Base-by-base conservation (phyloP, 208 protist species). In the Leishmania gerbilli region DNA sequence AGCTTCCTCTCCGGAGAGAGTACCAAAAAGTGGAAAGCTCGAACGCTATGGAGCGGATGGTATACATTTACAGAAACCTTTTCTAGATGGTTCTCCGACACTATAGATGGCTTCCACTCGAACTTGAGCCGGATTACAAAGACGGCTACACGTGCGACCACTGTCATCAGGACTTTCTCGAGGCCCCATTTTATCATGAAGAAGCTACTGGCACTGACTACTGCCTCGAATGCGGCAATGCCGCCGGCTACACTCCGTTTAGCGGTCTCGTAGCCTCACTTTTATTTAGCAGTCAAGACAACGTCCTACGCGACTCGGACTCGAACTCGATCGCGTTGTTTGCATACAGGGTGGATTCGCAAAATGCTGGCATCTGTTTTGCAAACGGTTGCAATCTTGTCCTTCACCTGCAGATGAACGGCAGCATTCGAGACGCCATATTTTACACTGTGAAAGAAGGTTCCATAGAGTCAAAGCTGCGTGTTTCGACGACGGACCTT, bases 61-160 rank as follows among this genome's bases (percentile, higher is more conserved):
- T 74, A 55, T 53, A 37, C 42, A 27, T 45, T 27, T 15, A 24
- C 27, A 15, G 24, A 24, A 13, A 17, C 31, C 42, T 84, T 31
- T 67, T 89, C 56, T 81, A 83, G 69, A 87, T 84, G 79, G 82
- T 90, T 21, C 85, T 90, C 75, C 77, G 84, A 62, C 89, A 83
- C 71, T 82, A 88, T 76, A 76, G 37, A 79, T 89, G 84, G 81
- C 78, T 91, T 60, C 88, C 88, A 65, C 76, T 85, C n/a, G 82
- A 84, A 60, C 27, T 84, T 19, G 80, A 86, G 83, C 81, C 82
- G 2, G 81, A 84, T n/a, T 91, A 89, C 74, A 80, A 79, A 17
- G 88, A 88, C 19, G 88, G 84, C 24, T 91, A 82, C 71, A 86
- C 81, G 11, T 90, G 87, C 49, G 87, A 90, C 37, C 77, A 88